phyloP scores from a whole-genome alignment of 345 rosid species.

The Angophora floribunda region DNA sequence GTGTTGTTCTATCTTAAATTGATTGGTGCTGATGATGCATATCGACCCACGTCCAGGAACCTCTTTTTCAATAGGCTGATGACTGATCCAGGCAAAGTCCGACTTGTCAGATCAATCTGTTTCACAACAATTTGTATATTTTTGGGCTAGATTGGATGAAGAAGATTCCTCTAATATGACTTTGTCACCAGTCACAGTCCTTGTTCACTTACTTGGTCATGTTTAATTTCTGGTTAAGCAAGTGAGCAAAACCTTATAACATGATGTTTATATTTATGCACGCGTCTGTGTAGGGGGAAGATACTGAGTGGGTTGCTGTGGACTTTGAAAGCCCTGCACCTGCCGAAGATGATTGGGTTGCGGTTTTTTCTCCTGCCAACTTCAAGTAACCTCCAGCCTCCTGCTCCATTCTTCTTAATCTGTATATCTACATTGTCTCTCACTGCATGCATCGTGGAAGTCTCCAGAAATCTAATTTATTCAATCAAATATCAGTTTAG shows the following conservation, averaged over 20 bases:
- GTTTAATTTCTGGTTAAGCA: background rate
- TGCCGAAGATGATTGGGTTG: constrained; percentile 13
- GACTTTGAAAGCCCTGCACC: background rate
- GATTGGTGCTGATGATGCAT: background rate
- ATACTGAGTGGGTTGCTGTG: constrained; percentile 3
- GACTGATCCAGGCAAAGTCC: background rate
- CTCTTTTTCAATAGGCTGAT: background rate
- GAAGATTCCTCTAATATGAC: background rate
- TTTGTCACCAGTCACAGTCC: background rate
- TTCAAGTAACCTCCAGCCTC: constrained; percentile 5
- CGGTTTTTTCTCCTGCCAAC: constrained; percentile 13
- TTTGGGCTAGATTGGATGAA: background rate
- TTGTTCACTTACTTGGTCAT: background rate
- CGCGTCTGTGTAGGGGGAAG: background rate
- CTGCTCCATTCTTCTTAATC: background rate
- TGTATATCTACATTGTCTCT: background rate
- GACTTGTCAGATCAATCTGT: background rate
- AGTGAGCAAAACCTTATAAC: background rate
- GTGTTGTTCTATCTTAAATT: background rate
- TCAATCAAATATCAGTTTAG: background rate
- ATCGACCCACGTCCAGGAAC: background rate
- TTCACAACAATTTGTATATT: background rate
- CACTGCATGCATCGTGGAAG: background rate
- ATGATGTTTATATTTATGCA: background rate
- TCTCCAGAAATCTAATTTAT: background rate